phyloP scores from a whole-genome alignment of 179 eudicot species.

The Beta corolliflora region DNA sequence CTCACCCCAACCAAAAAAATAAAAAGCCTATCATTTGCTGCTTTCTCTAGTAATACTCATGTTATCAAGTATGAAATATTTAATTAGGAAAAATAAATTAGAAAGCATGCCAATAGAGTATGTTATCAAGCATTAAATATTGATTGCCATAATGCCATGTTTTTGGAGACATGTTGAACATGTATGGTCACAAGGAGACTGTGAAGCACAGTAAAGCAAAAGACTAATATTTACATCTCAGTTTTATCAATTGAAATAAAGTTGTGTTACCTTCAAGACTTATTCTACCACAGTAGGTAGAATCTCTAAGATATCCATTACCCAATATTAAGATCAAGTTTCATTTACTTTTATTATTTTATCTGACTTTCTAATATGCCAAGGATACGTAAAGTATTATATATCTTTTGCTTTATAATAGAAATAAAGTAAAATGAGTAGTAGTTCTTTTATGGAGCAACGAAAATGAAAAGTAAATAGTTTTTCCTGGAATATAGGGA shows the following conservation, averaged over 20 bases:
- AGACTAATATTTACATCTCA: not conserved
- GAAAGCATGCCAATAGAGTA: not conserved
- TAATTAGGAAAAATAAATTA: not conserved
- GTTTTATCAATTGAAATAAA: not conserved
- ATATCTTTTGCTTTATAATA: too few relatives aligned
- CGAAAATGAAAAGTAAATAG: too few relatives aligned
- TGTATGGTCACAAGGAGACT: conserved; percentile 14
- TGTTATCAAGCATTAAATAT: not conserved
- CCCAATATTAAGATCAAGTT: too few relatives aligned
- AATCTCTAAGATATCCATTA: too few relatives aligned
- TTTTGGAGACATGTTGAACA: not conserved
- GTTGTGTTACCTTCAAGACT: not conserved
- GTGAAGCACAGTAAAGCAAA: conserved; percentile 1
- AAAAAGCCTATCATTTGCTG: not conserved
- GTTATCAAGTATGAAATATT: not conserved
- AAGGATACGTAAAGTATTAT: too few relatives aligned
- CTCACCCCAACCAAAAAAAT: not conserved
- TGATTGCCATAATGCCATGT: not conserved
- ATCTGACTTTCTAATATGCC: too few relatives aligned
- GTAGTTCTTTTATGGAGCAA: too few relatives aligned
- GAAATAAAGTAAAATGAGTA: too few relatives aligned
- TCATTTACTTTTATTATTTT: too few relatives aligned
- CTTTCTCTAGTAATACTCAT: not conserved
- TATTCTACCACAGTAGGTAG: not conserved
- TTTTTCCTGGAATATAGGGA: too few relatives aligned